A percentile compares a stretch with the other conserved stretches of the same genome.
phyloP scores from a whole-genome alignment of 1,284 basidiomycete species.

The Austroboletus novae-zelandiae region DNA sequence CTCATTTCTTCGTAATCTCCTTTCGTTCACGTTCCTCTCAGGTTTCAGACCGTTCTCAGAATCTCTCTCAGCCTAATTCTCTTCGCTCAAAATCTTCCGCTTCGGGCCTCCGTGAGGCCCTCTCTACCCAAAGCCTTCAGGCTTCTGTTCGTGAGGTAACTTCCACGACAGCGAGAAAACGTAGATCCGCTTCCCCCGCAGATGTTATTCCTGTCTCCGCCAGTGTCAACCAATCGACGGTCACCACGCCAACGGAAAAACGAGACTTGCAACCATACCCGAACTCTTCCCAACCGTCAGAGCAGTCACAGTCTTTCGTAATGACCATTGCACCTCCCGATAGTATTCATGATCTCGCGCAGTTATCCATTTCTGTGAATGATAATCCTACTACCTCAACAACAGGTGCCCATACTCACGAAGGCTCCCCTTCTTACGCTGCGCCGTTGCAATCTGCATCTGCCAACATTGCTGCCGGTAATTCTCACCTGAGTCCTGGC shows the following conservation, averaged over 20 bases:
- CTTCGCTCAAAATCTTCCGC: slow-evolving; percentile 22
- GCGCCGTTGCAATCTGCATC: slow-evolving; percentile 21
- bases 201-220: slow-evolving; percentile 3
- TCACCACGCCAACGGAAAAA: slow-evolving; percentile 14
- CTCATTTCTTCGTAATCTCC: not conserved
- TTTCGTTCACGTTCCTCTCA: slow-evolving; percentile 4
- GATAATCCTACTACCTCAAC: slow-evolving; percentile 11
- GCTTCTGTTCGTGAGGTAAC: slow-evolving; percentile 8
- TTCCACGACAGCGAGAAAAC: slow-evolving; percentile 4
- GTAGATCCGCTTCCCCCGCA: slow-evolving; percentile 14
- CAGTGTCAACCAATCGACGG: not conserved
- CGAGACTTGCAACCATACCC: slow-evolving; percentile 4
- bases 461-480: slow-evolving; percentile 2
- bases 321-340: slow-evolving; percentile 42
- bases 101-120: slow-evolving; percentile 24
- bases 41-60: slow-evolving; percentile 9
- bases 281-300: slow-evolving; percentile 10
- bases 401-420: not conserved
- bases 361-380: slow-evolving; percentile 4
- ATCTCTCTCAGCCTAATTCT: slow-evolving; percentile 10
- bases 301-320: slow-evolving; percentile 35
- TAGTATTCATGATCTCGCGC: not conserved
- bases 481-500: slow-evolving; percentile 23
- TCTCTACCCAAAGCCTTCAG: slow-evolving; percentile 25
- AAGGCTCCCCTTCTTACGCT: not conserved